phyloP scores from a whole-genome alignment of 148 eudicot species.

The Dysphania ambrosioides region DNA sequence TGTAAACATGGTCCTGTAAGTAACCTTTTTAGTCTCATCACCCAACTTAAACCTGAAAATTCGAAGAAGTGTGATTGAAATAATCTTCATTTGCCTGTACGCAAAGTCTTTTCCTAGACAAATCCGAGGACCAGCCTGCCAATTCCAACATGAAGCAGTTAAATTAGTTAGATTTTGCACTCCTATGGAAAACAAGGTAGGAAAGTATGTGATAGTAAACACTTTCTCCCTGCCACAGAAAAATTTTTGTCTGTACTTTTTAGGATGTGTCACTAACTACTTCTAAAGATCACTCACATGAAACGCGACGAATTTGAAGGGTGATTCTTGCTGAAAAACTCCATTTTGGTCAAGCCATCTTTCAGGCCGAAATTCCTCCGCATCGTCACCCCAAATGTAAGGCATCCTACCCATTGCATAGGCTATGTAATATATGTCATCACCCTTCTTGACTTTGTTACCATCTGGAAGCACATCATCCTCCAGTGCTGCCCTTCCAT shows the following conservation, averaged over 20 bases:
- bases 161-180: too few relatives aligned
- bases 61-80: constrained; percentile 44
- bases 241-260: too few relatives aligned
- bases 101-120: constrained; percentile 85
- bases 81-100: constrained; percentile 81
- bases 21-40: constrained; percentile 41
- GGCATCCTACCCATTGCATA: constrained; percentile 80
- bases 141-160: background rate
- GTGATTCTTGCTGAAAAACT: constrained; percentile 66
- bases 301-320: constrained; percentile 74
- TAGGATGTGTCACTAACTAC: too few relatives aligned
- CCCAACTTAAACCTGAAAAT: constrained; percentile 54
- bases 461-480: constrained; percentile 78
- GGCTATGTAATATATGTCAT: constrained; percentile 50
- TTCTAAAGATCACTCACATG: constrained; percentile 47
- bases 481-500: constrained; percentile 54
- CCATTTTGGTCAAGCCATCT: constrained; percentile 73
- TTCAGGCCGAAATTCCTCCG: constrained; percentile 69
- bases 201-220: too few relatives aligned
- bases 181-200: background rate
- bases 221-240: too few relatives aligned
- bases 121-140: constrained; percentile 71
- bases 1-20: constrained; percentile 65
- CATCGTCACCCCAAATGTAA: constrained; percentile 75
- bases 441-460: constrained; percentile 53